These are phyloP conservation scores for Cladorrhinum samala DNA, from an alignment of 495 filamentous ascomycete genomes.

Conservation along the genomic window DNA sequence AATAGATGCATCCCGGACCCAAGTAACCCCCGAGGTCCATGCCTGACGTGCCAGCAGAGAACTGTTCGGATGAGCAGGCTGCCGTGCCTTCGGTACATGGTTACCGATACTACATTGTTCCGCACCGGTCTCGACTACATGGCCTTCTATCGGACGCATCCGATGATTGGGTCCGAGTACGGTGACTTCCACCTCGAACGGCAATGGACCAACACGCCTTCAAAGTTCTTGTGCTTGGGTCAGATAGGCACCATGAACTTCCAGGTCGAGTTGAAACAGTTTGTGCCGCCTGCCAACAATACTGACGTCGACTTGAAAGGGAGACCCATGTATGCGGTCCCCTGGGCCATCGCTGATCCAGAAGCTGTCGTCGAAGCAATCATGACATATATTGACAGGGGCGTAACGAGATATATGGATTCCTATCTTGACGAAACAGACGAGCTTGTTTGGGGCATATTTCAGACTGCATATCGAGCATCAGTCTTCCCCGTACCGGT, in stretches of 20 bases:
- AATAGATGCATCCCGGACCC: constrained; percentile 34
- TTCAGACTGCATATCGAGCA: constrained; percentile 27
- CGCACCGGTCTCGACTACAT: constrained; percentile 30
- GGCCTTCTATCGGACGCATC: constrained; percentile 26
- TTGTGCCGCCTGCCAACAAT: constrained; percentile 22
- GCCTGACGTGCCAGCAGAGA: constrained; percentile 30
- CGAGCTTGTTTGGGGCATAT: constrained; percentile 30
- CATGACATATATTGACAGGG: constrained; percentile 26
- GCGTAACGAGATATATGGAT: constrained; percentile 24
- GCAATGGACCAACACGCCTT: constrained; percentile 20
- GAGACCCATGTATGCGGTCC: constrained; percentile 32
- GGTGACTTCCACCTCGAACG: constrained; percentile 34
- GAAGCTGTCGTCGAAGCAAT: constrained; percentile 27
- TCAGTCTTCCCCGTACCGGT: constrained; percentile 30
- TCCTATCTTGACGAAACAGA: constrained; percentile 30
- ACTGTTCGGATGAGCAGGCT: constrained; percentile 28
- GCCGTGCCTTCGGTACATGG: constrained; percentile 36
- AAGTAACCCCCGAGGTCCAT: constrained; percentile 26
- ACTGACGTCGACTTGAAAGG: constrained; percentile 28
- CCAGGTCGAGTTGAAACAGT: constrained; percentile 28
- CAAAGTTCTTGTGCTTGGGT: constrained; percentile 24
- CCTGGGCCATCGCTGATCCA: constrained; percentile 31
- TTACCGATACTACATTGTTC: constrained; percentile 34
- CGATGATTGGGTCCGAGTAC: constrained; percentile 31
- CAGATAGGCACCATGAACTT: constrained; percentile 21